Base-by-base conservation (phyloP, 805 yeast species). In the Kluyveromyces lactis region DNA sequence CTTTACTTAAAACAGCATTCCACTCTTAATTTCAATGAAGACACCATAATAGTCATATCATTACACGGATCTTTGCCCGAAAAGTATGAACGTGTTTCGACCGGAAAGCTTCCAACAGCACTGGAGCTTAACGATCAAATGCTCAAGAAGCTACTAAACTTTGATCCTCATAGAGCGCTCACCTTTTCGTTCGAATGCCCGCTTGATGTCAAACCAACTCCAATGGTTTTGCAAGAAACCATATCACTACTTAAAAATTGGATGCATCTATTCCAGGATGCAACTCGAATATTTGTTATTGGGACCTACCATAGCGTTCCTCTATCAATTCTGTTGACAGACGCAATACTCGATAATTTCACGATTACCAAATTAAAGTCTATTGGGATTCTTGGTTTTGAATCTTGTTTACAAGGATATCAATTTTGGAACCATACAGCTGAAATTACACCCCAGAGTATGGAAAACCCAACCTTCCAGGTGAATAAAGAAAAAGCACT, bases 241-340 rank as follows among this genome's bases (percentile, higher is more conserved):
- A 69, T 36, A 46, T 66, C 43, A 60, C 58, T 76, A 13, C 51
- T 77, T 33, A 57, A 54, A 17, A 71, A 71, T 47, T 76, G 81
- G 80, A 54, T 66, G 33, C 56, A 65, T 11, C 64, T 67, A 29
- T 63, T 76, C 32, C 63, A 67, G 33, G 66, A 63, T 12, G 72
- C 75, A 1, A 75, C 74, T 44, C 64, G 66, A 26, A 62, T 77
- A 3, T 68, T 72, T 37, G 58, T 75, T 26, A 69, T 69, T 1
- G 68, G 79, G 0, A 73, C 70, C 42, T 73, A 76, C 13, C 75
- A 73, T 46, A 73, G 79, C 1, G 68, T 72, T 31, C 78, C 77
- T 2, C 68, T 76, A 13, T 58, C 74, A 1, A 62, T 72, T 2
- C 59, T 67, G 5, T 46, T 76, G 11, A 58, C 75, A n/a, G 68